Conservation (phyloP, 441 rosid species). For the Euphorbia corollata region DNA sequence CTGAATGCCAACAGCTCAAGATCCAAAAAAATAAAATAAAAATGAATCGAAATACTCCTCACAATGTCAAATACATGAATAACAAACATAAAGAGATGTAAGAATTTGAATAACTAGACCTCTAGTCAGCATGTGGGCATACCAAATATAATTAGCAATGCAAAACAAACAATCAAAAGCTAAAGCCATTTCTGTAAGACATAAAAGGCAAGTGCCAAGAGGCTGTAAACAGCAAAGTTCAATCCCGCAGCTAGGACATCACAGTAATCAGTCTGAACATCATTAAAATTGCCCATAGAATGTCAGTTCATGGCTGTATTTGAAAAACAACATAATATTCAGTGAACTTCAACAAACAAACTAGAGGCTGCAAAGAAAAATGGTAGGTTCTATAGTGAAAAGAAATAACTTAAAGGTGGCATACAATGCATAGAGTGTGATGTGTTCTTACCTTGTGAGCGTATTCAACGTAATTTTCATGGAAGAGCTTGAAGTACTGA, state of each 20-base stretch:
- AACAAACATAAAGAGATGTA: background rate
- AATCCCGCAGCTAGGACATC: background rate
- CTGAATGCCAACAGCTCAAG: constrained; percentile 2
- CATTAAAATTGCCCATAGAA: background rate
- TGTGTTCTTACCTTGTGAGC: constrained; percentile 77
- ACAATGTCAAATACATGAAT: background rate
- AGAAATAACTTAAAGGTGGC: background rate
- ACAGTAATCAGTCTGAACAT: background rate
- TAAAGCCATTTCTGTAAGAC: background rate
- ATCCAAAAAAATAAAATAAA: background rate
- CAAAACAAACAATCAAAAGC: background rate
- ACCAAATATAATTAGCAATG: background rate
- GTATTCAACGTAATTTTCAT: constrained; percentile 86
- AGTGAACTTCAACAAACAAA: background rate
- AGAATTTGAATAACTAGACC: background rate
- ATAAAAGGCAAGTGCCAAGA: background rate
- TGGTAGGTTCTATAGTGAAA: constrained; percentile 1
- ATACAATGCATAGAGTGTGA: background rate
- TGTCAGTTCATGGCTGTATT: background rate
- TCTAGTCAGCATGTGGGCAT: background rate
- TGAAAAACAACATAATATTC: background rate
- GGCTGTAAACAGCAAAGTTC: background rate
- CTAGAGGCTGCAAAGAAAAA: background rate
- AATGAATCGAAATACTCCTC: background rate
- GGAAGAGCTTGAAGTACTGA: constrained; percentile 86